phyloP scores from a whole-genome alignment of 1,284 basidiomycete genomes.

The Ganoderma multipileum region DNA sequence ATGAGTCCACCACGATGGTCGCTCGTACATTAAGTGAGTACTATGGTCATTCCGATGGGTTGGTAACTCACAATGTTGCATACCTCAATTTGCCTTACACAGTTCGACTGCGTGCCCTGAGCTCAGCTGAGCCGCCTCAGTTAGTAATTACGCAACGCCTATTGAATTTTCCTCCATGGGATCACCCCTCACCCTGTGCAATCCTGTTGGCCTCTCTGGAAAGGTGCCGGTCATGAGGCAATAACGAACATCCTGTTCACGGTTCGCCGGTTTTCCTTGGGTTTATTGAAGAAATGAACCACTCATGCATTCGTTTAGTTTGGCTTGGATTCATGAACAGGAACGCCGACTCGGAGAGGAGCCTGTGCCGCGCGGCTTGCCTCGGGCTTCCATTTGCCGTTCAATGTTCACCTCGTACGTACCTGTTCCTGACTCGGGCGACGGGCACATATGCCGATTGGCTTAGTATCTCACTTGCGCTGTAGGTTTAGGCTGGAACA shows the following conservation, averaged over 20 bases:
- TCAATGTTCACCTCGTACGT: background rate
- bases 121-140: too few relatives aligned
- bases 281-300: background rate
- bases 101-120: background rate
- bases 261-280: background rate
- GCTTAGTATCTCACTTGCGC: background rate
- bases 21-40: background rate
- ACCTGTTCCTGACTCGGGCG: background rate
- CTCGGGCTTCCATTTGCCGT: background rate
- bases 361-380: background rate
- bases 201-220: too few relatives aligned
- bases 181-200: too few relatives aligned
- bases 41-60: background rate
- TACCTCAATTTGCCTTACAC: background rate
- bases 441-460: background rate
- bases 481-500: background rate
- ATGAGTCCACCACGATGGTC: background rate
- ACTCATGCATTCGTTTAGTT: background rate
- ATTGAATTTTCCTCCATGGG: too few relatives aligned
- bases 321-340: background rate
- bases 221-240: background rate
- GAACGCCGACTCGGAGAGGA: too few relatives aligned
- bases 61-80: background rate
- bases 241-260: background rate
- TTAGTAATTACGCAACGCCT: too few relatives aligned